Evolutionary conservation across 1,284 basidiomycete genomes (phyloP), one percentile per base, ranked within the genome.

Genomic region (Ceratobasidium sp.): DNA sequence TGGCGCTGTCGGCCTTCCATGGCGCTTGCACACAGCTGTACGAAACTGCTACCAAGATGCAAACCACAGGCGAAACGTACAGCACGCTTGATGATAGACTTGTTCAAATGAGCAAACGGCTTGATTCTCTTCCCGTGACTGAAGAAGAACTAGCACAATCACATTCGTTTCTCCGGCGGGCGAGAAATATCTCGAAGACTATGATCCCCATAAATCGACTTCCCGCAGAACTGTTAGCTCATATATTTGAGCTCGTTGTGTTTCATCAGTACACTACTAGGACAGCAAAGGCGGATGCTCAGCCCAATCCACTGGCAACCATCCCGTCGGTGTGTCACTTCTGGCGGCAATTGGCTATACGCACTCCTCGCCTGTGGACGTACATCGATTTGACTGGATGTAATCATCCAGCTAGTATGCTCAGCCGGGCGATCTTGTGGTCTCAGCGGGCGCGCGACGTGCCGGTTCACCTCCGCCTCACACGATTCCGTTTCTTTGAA

Each of bases 131-230:
- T 26, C 23, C 55, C 18, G 55, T n/a, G 23, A 23, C 18, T 10
- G 55, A 58, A 58, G 18, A 58, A n/a, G 26, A 18, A 10, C 26
- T 58, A 10, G 55, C 55, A 26, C 55, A 23, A 58, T 58, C 55
- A 58, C 55, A 23, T 20, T 20, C 55, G 10, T 23, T 58, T 18
- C 55, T 58, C 55, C 13, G 55, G 23, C 55, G 55, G 10, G n/a
- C 55, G 20, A 58, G 55, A 23, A 58, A 58, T 26, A 58, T 58
- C 55, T 58, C 55, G 10, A 18, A 58, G 55, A 58, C 55, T 58
- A 20, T 58, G 18, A 26, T 58, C 13, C 55, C 55, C 23, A 58
- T 58, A 20, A 58, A 58, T 58, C 55, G 55, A 58, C 55, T 58
- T 23, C 55, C 55, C n/a, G 55, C 13, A 18, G 55, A 58, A 26